Conservation (phyloP, 345 rosid genomes). For the Eucalyptus rudis region DNA sequence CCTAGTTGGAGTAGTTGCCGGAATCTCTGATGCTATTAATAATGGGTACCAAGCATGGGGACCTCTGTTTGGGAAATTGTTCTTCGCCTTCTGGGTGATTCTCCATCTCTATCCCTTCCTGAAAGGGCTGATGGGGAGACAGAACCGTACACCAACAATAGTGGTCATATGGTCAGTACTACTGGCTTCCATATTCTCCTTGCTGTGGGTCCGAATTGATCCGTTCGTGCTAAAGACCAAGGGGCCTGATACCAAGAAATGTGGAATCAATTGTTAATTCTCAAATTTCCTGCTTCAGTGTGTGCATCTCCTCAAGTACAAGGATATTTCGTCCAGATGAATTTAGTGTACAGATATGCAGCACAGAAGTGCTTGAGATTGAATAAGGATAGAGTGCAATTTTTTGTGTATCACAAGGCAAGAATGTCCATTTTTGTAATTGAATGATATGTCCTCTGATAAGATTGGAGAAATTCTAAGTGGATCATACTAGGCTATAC, state of each 20-base stretch:
- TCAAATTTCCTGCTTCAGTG: slow-evolving; percentile 2
- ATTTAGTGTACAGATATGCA: neutral
- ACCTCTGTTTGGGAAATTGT: slow-evolving; percentile 91
- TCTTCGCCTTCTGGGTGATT: slow-evolving; percentile 93
- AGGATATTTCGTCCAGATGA: neutral
- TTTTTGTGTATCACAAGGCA: neutral
- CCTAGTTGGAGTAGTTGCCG: slow-evolving; percentile 93
- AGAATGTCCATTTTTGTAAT: neutral
- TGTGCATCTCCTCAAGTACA: neutral
- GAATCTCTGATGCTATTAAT: slow-evolving; percentile 91
- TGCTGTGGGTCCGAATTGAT: slow-evolving; percentile 92
- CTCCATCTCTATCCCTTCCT: slow-evolving; percentile 97
- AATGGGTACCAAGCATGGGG: slow-evolving; percentile 95
- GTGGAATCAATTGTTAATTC: slow-evolving; percentile 84
- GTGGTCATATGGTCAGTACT: slow-evolving; percentile 95
- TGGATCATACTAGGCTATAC: neutral
- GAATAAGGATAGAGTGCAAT: neutral
- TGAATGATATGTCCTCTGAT: neutral
- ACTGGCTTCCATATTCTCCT: slow-evolving; percentile 86
- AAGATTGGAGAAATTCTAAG: neutral
- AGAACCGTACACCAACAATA: slow-evolving; percentile 93
- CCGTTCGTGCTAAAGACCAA: slow-evolving; percentile 89
- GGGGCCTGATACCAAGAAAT: slow-evolving; percentile 77
- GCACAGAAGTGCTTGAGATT: neutral
- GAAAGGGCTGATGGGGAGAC: slow-evolving; percentile 94